Base-by-base conservation (phyloP, 2,329 filamentous ascomycete genomes). In the Xylaria hypoxylon region DNA sequence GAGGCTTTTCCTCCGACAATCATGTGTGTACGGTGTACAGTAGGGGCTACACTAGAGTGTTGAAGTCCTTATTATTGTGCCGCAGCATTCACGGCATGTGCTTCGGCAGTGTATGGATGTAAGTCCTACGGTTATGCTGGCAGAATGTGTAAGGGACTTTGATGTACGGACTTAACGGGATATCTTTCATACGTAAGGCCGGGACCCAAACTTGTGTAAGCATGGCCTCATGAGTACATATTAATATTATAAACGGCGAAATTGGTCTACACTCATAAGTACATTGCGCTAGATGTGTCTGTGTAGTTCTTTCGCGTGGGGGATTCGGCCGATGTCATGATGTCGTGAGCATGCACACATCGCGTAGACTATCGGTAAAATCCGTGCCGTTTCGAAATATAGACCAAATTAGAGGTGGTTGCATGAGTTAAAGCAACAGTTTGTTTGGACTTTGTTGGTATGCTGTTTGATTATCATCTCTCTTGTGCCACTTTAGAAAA, bases 371-470 rank as follows among this genome's bases (percentile, higher is more conserved):
- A 10, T n/a, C 22, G 33, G 52, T 19, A 24, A 28, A 28, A 55
- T n/a, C 52, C 35, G 35, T 19, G 22, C 31, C 5, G 22, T 53
- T 35, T 55, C 35, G 52, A 55, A 42, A 55, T 44, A 55, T 35
- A 33, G 44, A 22, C 7, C 42, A 11, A 55, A 55, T 19, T 24
- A 8, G 52, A 28, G 22, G 15, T 55, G 35, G 17, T 42, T 42
- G 52, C 35, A 55, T 55, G 52, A 28, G 22, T 55, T 1, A 5
- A 28, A 22, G 31, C 50, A 19, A 24, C 5, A 7, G 17, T 5
- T 55, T 42, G 35, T 28, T 40, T 42, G 35, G 13, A 19, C 38
- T 42, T 55, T 42, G 13, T n/a, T n/a, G 31, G 8, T 35, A 26
- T 42, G 33, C 33, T 2, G 24, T 55, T 55, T 28, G 35, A 55